phyloP scores from a whole-genome alignment of 148 eudicot genomes.

The Simmondsia chinensis region DNA sequence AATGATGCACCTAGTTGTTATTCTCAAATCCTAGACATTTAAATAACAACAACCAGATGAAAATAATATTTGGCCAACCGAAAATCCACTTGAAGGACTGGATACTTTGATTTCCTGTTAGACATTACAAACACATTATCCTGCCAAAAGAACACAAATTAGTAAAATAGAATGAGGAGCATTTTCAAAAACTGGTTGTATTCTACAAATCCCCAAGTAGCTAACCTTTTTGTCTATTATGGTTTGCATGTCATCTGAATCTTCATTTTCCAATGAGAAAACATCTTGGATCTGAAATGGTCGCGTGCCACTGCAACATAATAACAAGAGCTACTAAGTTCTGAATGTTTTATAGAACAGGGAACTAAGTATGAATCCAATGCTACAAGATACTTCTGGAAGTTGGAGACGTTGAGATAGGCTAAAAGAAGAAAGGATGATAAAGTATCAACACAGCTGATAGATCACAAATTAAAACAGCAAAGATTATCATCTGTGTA shows the following conservation, averaged over 20 bases:
- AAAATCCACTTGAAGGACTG: slow-evolving; percentile 96
- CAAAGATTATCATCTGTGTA: not conserved
- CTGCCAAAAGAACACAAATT: slow-evolving; percentile 29
- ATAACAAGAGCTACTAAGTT: too few relatives aligned
- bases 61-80: slow-evolving; percentile 32
- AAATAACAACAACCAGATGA: slow-evolving; percentile 5
- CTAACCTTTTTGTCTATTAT: slow-evolving; percentile 90
- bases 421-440: not conserved
- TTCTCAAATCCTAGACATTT: too few relatives aligned
- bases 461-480: not conserved
- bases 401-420: too few relatives aligned
- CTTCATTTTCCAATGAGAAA: slow-evolving; percentile 68
- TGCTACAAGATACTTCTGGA: not conserved
- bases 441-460: not conserved
- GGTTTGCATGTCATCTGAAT: slow-evolving; percentile 71
- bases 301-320: slow-evolving; percentile 59
- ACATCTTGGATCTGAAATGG: slow-evolving; percentile 82
- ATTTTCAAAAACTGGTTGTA: too few relatives aligned
- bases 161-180: not conserved
- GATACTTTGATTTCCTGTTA: slow-evolving; percentile 91
- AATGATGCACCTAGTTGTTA: too few relatives aligned
- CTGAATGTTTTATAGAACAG: not conserved
- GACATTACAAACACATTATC: slow-evolving; percentile 98
- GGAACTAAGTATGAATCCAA: slow-evolving; percentile 5
- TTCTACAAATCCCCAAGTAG: too few relatives aligned